Percentiles rank a stretch among this genome's conserved stretches.
Conservation (phyloP, 164 flowering plant species). For the Macadamia tetraphylla region DNA sequence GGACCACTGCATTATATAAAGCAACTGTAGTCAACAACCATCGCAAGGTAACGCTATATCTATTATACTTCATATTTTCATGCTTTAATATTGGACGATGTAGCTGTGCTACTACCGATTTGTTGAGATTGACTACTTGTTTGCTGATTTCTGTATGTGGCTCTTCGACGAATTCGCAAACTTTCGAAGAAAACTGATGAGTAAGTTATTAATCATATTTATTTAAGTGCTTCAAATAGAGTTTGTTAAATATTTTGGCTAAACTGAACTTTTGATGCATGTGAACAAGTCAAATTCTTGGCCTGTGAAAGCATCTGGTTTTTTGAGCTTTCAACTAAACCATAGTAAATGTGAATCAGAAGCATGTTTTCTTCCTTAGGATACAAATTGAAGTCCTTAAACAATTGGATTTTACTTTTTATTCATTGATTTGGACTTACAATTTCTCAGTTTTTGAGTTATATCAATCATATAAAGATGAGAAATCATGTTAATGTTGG, state of each 20-base stretch:
- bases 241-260: background rate
- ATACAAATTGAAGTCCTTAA: too few species aligned
- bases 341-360: too few species aligned
- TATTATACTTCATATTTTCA: background rate
- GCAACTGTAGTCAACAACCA: constrained; percentile 71
- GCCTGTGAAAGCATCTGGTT: too few species aligned
- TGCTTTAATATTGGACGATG: background rate
- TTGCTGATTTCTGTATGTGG: constrained; percentile 13
- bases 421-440: background rate
- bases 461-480: background rate
- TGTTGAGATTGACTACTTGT: constrained; percentile 14
- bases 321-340: too few species aligned
- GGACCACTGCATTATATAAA: constrained; percentile 91
- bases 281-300: background rate
- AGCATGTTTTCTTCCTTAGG: too few species aligned
- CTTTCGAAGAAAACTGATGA: constrained; percentile 79
- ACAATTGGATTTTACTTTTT: too few species aligned
- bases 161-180: constrained; percentile 13
- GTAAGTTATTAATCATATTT: constrained; percentile 48
- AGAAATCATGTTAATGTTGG: background rate
- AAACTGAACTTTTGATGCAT: background rate
- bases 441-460: too few species aligned
- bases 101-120: background rate
- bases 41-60: constrained; percentile 54
- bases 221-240: background rate